Evolutionary conservation across 1,139 yeast species (phyloP).

Genomic region (Yamadazyma aaseri): DNA sequence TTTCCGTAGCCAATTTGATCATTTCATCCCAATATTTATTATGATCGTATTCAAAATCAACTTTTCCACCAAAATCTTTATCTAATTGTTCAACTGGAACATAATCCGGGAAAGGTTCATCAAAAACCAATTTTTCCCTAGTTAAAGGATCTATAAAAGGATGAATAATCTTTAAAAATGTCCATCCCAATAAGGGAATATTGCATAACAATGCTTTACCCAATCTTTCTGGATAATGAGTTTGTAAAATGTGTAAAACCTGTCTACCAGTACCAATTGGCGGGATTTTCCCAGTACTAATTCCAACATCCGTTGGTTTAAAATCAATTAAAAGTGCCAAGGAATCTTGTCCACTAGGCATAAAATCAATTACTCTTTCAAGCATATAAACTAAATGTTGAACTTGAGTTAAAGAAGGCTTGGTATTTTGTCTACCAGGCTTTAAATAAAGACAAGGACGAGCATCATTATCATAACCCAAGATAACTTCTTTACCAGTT

Average conservation of each 20-base stretch:
- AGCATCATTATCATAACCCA: conserved; percentile 47
- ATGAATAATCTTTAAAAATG: conserved; percentile 45
- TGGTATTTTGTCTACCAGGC: conserved; percentile 51
- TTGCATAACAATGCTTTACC: conserved; percentile 49
- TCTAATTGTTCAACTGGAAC: conserved; percentile 48
- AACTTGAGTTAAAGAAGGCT: conserved; percentile 43
- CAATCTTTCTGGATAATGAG: conserved; percentile 50
- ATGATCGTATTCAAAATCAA: conserved; percentile 44
- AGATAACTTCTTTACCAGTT: conserved; percentile 48
- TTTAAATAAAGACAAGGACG: conserved; percentile 50
- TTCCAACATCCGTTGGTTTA: conserved; percentile 46
- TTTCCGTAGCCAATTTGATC: conserved; percentile 39
- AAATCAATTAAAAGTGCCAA: conserved; percentile 48
- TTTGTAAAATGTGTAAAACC: conserved; percentile 67
- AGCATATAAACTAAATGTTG: conserved; percentile 52
- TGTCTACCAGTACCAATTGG: conserved; percentile 77
- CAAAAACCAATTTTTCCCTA: conserved; percentile 48
- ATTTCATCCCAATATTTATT: conserved; percentile 44
- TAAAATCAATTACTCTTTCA: conserved; percentile 45
- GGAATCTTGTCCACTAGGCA: conserved; percentile 52
- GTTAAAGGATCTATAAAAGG: conserved; percentile 53
- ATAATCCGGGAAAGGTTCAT: conserved; percentile 46
- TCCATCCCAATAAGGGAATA: conserved; percentile 49
- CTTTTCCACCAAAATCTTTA: conserved; percentile 44
- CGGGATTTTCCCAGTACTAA: conserved; percentile 70